phyloP scores from a whole-genome alignment of 352 stramenopile species.

The Thalassiosira hispida region DNA sequence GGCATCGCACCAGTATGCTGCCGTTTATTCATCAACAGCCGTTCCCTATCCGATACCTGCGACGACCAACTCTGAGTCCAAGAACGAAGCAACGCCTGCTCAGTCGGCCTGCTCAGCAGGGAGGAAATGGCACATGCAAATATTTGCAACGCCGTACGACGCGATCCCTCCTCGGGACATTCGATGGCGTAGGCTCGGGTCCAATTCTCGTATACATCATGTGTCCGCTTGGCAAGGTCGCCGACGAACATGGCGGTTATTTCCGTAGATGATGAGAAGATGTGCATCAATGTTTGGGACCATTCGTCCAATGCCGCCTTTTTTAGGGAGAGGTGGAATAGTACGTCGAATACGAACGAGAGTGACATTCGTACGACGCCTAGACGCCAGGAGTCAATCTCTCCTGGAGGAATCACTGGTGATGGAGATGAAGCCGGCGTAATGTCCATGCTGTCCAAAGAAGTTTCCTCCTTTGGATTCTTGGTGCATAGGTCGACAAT shows the following conservation, averaged over 20 bases:
- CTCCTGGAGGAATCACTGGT: slow-evolving; percentile 37
- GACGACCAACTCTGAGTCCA: slow-evolving; percentile 72
- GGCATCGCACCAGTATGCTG: slow-evolving; percentile 56
- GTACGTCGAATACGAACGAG: slow-evolving; percentile 83
- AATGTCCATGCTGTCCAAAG: slow-evolving; percentile 54
- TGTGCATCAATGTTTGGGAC: slow-evolving; percentile 70
- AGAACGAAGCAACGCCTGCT: slow-evolving; percentile 63
- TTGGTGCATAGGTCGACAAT: slow-evolving; percentile 71
- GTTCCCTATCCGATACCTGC: slow-evolving; percentile 52
- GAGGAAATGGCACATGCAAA: slow-evolving; percentile 65
- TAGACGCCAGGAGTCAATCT: slow-evolving; percentile 53
- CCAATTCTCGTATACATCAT: slow-evolving; percentile 81
- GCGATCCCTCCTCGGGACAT: slow-evolving; percentile 71
- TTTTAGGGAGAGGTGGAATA: slow-evolving; percentile 77
- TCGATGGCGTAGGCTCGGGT: slow-evolving; percentile 80
- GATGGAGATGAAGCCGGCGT: slow-evolving; percentile 46
- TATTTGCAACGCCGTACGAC: slow-evolving; percentile 66
- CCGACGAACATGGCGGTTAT: slow-evolving; percentile 64
- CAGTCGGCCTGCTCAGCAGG: slow-evolving; percentile 48
- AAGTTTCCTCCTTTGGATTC: slow-evolving; percentile 11
- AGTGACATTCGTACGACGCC: slow-evolving; percentile 71
- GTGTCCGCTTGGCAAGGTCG: slow-evolving; percentile 74
- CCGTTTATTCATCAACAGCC: slow-evolving; percentile 27
- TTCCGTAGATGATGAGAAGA: slow-evolving; percentile 60
- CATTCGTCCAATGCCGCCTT: slow-evolving; percentile 65